phyloP scores from a whole-genome alignment of 108 stramenopile species.

The Cyclotella baltica region DNA sequence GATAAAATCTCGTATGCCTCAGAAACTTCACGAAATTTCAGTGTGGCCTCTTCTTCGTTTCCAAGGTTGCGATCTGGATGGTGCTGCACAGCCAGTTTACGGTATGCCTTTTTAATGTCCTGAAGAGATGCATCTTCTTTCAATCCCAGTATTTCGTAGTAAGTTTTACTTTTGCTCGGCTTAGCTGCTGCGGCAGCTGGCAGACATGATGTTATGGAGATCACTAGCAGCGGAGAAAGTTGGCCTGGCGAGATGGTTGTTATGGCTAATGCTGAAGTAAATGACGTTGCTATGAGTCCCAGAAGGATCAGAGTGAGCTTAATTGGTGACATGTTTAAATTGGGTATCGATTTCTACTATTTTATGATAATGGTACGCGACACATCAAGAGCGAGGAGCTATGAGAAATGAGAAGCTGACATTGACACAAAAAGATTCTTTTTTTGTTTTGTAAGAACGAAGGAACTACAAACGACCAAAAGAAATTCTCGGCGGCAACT shows the following conservation, averaged over 20 bases:
- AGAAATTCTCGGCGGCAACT: too few relatives aligned
- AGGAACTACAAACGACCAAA: too few relatives aligned
- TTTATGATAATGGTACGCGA: too few relatives aligned
- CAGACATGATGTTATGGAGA: background rate
- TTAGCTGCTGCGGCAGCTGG: background rate
- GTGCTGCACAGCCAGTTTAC: conserved; percentile 82
- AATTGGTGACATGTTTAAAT: too few relatives aligned
- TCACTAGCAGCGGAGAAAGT: background rate
- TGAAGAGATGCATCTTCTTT: conserved; percentile 27
- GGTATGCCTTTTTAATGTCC: conserved; percentile 90
- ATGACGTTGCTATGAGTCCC: too few relatives aligned
- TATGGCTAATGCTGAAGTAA: too few relatives aligned
- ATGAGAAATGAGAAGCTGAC: background rate
- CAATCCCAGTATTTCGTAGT: conserved; percentile 33
- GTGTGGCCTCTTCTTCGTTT: conserved; percentile 66
- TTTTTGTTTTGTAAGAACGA: background rate
- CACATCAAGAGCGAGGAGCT: background rate
- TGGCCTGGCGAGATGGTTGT: too few relatives aligned
- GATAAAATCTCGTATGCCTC: conserved; percentile 95
- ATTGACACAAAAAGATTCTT: too few relatives aligned
- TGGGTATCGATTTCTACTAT: too few relatives aligned
- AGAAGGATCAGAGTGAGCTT: background rate
- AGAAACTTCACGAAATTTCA: conserved; percentile 85
- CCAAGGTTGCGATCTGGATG: conserved; percentile 93
- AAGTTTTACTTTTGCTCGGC: background rate